A percentile compares a stretch with the other conserved stretches of the same genome.
Evolutionary conservation across 192 early-diverging fungal genomes (phyloP).

Genomic region (Coemansia erecta): DNA sequence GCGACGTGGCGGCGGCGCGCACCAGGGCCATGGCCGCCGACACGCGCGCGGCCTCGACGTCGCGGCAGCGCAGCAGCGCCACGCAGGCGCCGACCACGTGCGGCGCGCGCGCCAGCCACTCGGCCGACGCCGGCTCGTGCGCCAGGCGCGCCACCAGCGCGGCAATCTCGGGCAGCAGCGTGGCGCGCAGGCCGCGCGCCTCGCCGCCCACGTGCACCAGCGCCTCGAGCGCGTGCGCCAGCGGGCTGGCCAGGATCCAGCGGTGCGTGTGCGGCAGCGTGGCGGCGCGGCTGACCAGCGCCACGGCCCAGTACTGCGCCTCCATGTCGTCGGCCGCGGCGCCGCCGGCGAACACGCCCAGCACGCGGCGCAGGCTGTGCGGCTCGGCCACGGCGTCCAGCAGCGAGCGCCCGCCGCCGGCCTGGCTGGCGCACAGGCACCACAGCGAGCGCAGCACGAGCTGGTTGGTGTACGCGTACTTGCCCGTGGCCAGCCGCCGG

Average conservation of each 20-base stretch:
- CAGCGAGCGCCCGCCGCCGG: constrained; percentile 11
- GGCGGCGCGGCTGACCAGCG: constrained; percentile 28
- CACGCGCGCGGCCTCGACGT: constrained; percentile 24
- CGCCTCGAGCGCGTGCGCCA: constrained; percentile 16
- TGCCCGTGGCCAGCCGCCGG: constrained; percentile 31
- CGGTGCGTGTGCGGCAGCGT: constrained; percentile 25
- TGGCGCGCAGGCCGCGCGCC: constrained; percentile 8
- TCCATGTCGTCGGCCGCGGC: constrained; percentile 31
- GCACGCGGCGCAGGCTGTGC: constrained; percentile 36
- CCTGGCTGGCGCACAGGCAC: constrained; percentile 27
- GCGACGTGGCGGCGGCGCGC: constrained; percentile 34
- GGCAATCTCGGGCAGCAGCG: constrained; percentile 37
- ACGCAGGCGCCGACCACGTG: constrained; percentile 19
- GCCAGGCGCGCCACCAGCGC: constrained; percentile 35
- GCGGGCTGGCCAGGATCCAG: constrained; percentile 41
- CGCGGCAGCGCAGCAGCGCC: constrained; percentile 10
- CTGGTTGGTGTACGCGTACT: constrained; percentile 50
- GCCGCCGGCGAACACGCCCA: constrained; percentile 22
- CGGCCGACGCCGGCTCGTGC: constrained; percentile 27
- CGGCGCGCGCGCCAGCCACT: constrained; percentile 11
- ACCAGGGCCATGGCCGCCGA: constrained; percentile 28
- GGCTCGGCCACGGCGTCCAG: constrained; percentile 23
- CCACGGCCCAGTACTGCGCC: constrained; percentile 36
- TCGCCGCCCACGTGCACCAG: constrained; percentile 10
- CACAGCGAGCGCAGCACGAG: constrained; percentile 48